phyloP scores from a whole-genome alignment of 148 eudicot genomes.

The Cornus suecica region DNA sequence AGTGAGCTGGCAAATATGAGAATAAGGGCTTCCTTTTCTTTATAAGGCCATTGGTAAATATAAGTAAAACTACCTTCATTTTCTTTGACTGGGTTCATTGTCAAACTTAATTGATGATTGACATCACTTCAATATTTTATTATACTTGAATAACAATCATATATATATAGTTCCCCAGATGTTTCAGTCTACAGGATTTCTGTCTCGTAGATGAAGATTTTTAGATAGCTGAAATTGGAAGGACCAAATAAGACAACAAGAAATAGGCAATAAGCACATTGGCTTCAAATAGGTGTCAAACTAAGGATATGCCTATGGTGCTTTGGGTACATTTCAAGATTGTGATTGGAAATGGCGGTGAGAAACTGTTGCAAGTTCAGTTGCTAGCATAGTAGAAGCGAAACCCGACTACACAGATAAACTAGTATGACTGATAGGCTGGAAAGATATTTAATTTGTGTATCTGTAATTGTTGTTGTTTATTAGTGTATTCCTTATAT shows the following conservation, averaged over 20 bases:
- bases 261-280: too few relatives aligned
- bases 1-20: too few relatives aligned
- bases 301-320: background rate
- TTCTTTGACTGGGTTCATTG: background rate
- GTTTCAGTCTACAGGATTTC: too few relatives aligned
- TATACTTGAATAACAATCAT: background rate
- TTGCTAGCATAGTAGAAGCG: background rate
- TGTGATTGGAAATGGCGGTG: background rate
- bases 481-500: background rate
- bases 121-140: too few relatives aligned
- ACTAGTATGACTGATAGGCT: background rate
- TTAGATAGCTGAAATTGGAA: too few relatives aligned
- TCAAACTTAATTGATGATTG: too few relatives aligned
- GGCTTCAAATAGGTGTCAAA: too few relatives aligned
- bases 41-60: background rate
- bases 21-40: too few relatives aligned
- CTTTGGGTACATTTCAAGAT: background rate
- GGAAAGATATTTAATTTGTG: background rate
- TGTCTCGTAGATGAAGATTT: too few relatives aligned
- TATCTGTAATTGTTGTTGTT: background rate
- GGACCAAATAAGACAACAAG: too few relatives aligned
- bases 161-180: background rate
- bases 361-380: background rate
- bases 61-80: background rate
- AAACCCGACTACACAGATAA: background rate